Conservation (phyloP, 75 land plant species). For the Cunninghamia lanceolata region DNA sequence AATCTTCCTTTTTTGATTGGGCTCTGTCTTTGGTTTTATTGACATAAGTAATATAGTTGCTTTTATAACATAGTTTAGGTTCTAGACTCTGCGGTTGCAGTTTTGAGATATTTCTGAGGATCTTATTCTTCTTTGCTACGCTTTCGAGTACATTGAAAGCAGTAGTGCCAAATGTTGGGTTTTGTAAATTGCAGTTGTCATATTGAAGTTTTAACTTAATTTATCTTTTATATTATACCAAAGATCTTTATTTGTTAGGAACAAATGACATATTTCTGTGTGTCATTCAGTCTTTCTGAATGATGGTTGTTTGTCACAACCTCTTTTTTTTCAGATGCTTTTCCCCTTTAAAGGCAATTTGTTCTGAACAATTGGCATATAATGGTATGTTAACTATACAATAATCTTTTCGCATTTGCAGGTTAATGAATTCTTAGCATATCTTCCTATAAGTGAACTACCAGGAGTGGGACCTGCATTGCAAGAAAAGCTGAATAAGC, state of each 20-base stretch:
- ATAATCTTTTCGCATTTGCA: constrained; percentile 12
- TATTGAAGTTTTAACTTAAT: background rate
- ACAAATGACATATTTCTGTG: background rate
- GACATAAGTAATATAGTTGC: background rate
- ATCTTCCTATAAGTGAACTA: constrained; percentile 79
- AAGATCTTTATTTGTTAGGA: background rate
- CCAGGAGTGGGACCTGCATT: constrained; percentile 91
- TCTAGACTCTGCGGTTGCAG: background rate
- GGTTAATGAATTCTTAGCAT: constrained; percentile 66
- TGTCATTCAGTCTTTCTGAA: background rate
- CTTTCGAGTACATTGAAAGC: background rate
- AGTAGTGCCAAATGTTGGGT: background rate
- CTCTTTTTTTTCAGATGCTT: background rate
- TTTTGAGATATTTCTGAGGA: background rate
- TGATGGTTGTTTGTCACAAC: background rate
- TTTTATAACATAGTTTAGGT: background rate
- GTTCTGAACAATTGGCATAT: background rate
- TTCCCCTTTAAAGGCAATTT: background rate
- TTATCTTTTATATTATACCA: background rate
- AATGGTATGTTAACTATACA: background rate
- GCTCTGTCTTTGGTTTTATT: background rate
- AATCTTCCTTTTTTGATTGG: background rate
- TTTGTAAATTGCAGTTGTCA: background rate
- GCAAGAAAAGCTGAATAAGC: constrained; percentile 58
- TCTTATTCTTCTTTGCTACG: background rate